Conservation (phyloP, 2,329 filamentous ascomycete species). For the Plectosphaerella cucumerina region DNA sequence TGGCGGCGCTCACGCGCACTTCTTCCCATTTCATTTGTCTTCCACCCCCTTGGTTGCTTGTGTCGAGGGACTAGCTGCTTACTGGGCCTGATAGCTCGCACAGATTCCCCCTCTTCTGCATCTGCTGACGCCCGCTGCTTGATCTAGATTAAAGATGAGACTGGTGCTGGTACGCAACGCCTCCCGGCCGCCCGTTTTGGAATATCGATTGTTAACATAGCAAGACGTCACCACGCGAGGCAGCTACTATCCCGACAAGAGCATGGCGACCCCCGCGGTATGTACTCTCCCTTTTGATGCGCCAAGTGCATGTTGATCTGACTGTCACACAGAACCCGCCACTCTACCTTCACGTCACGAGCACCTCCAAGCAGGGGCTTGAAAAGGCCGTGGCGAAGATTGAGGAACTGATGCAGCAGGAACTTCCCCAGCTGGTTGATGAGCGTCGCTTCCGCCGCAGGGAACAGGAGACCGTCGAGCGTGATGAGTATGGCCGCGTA, state of each 20-base stretch:
- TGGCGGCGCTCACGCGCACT: slow-evolving; percentile 17
- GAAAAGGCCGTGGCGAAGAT: slow-evolving; percentile 85
- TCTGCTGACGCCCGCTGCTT: slow-evolving; percentile 89
- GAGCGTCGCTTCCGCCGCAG: slow-evolving; percentile 86
- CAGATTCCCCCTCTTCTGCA: slow-evolving; percentile 68
- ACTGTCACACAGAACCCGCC: slow-evolving; percentile 70
- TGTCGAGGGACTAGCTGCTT: slow-evolving; percentile 64
- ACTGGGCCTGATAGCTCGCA: slow-evolving; percentile 62
- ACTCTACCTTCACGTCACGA: slow-evolving; percentile 91
- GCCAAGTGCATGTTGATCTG: slow-evolving; percentile 1
- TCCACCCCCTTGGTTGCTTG: slow-evolving; percentile 27
- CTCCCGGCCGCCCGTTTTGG: slow-evolving; percentile 42
- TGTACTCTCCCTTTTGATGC: slow-evolving; percentile 30
- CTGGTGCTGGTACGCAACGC: slow-evolving; percentile 94
- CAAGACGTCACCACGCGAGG: slow-evolving; percentile 98
- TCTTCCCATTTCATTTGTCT: slow-evolving; percentile 27
- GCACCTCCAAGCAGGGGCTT: slow-evolving; percentile 85
- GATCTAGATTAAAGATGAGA: slow-evolving; percentile 99
- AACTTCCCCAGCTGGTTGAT: slow-evolving; percentile 91
- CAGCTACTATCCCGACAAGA: slow-evolving; percentile 96
- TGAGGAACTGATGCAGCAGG: slow-evolving; percentile 92
- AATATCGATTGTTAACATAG: slow-evolving; percentile 52
- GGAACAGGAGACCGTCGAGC: slow-evolving; percentile 76
- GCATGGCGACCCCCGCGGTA: slow-evolving; percentile 91
- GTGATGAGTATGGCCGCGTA: slow-evolving; percentile 88